Evolutionary conservation across 2,329 filamentous ascomycete species (phyloP).

Genomic region (Pestalotiopsis sp.): DNA sequence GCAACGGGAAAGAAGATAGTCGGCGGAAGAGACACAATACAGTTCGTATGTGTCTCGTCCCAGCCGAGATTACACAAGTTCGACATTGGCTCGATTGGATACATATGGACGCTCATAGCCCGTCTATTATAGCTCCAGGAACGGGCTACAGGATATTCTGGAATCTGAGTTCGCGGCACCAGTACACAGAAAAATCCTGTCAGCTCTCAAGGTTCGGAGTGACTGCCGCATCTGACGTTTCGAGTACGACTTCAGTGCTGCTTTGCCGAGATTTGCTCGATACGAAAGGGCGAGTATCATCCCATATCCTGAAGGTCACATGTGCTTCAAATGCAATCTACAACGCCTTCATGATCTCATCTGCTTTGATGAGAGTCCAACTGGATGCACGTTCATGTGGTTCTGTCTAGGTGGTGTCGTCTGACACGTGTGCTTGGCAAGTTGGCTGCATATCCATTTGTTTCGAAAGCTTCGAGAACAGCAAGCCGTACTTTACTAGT

Average conservation of each 20-base stretch:
- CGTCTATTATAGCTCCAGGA: not conserved
- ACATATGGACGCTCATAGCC: not conserved
- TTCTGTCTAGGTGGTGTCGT: not conserved
- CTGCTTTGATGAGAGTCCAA: not conserved
- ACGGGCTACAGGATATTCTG: not conserved
- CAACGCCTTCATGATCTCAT: not conserved
- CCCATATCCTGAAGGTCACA: not conserved
- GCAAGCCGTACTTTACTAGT: not conserved
- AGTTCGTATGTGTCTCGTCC: not conserved
- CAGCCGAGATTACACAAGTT: not conserved
- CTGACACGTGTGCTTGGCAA: not conserved
- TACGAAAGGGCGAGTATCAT: not conserved
- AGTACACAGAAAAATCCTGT: not conserved
- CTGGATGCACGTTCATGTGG: not conserved
- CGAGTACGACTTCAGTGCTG: not conserved
- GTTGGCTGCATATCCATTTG: not conserved
- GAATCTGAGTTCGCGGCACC: not conserved
- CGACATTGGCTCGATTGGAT: not conserved
- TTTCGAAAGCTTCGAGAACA: constrained; percentile 13
- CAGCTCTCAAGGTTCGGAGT: not conserved
- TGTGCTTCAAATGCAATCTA: not conserved
- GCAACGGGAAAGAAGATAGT: constrained; percentile 4
- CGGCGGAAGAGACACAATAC: not conserved
- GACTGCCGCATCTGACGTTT: not conserved
- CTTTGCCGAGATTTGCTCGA: not conserved